A percentile compares a stretch with the other conserved stretches of the same genome.
Evolutionary conservation across 2,329 filamentous ascomycete species (phyloP).

Genomic region (Epicoccum nigrum): DNA sequence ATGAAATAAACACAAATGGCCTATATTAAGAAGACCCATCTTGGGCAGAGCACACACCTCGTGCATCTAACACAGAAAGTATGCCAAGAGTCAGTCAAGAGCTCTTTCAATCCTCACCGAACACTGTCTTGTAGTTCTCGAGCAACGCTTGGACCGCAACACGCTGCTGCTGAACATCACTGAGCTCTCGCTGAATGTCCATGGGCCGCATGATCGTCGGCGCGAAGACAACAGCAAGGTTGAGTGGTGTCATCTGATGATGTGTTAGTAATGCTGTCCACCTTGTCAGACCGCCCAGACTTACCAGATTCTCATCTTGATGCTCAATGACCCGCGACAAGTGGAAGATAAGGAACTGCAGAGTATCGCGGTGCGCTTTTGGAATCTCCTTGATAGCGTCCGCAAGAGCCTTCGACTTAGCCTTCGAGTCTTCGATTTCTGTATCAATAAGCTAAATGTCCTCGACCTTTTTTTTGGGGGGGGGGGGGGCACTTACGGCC

Average conservation of each 20-base stretch:
- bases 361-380: slow-evolving; percentile 80
- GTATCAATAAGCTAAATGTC: slow-evolving; percentile 7
- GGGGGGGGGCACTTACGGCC: slow-evolving; percentile 73
- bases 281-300: slow-evolving; percentile 37
- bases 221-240: slow-evolving; percentile 94
- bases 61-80: slow-evolving; percentile 2
- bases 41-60: too few species aligned
- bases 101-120: slow-evolving; percentile 53
- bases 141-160: slow-evolving; percentile 90
- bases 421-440: slow-evolving; percentile 67
- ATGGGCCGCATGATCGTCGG: slow-evolving; percentile 95
- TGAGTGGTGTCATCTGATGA: slow-evolving; percentile 87
- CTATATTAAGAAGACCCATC: not conserved
- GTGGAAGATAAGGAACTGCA: slow-evolving; percentile 95
- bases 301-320: slow-evolving; percentile 81
- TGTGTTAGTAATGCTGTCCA: slow-evolving; percentile 19
- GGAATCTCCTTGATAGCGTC: slow-evolving; percentile 80
- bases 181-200: slow-evolving; percentile 92
- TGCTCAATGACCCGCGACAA: slow-evolving; percentile 82
- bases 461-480: too few species aligned
- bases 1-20: slow-evolving; percentile 4
- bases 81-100: not conserved
- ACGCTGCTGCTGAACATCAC: slow-evolving; percentile 93
- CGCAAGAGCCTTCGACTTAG: slow-evolving; percentile 64
- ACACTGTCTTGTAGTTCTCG: slow-evolving; percentile 85